Evolutionary conservation across 441 rosid genomes (phyloP), one percentile per base, ranked within the genome.

Genomic region (Gossypium armourianum): DNA sequence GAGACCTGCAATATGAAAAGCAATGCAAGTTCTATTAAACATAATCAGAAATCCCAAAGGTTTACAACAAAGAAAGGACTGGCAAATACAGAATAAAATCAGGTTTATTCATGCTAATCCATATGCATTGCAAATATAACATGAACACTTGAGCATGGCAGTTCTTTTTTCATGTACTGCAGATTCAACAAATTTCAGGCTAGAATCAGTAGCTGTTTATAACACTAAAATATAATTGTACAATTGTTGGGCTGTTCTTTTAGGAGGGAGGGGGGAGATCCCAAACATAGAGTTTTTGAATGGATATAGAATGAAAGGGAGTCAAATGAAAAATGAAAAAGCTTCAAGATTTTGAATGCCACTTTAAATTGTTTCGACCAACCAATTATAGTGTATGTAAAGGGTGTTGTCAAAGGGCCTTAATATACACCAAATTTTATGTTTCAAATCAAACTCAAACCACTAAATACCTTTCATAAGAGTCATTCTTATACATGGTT

Each of bases 1-100:
- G 29, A 93, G 85, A 77, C 98, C 98, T 93, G 77, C 53, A 19
- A 78, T 63, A 5, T 54, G 73, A 82, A 73, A 59, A 63, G 15
- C 68, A 58, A 69, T 68, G 68, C 19, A 21, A n/a, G 26, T 54
- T 57, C 26, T 21, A 68, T 36, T 5, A 23, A 64, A 59, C 73
- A 57, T 62, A 16, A 50, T 68, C 58, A 19, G 23, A 26, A 52
- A 56, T 67, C 50, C 28, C 17, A 54, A 54, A 50, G 12, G 21
- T 20, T 43, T 24, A 59, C 26, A 45, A 55, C 6, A 20, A 66
- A 60, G 23, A 56, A 23, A 61, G 19, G 54, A 19, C 29, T 68
- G 52, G 21, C 21, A 63, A 43, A 3, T 1, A 45, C 19, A 2
- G n/a, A 40, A 6, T 4, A 49, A 26, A 7, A 12, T 9, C 3